Conservation (phyloP, 1,284 basidiomycete species). For the Phylloporus sp. region DNA sequence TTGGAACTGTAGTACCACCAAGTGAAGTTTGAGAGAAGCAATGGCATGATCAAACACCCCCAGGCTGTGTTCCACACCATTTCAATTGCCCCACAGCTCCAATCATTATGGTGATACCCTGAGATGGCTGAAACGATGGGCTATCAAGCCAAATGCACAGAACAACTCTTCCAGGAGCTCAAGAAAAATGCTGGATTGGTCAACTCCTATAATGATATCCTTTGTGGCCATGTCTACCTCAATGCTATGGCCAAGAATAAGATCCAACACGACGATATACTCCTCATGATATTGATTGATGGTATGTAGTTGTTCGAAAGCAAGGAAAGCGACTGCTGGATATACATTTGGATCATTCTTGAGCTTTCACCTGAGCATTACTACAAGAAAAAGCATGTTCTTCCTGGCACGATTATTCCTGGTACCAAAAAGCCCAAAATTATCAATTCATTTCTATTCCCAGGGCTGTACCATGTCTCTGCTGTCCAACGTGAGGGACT, state of each 20-base stretch:
- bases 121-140: not conserved
- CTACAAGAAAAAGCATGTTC: conserved; percentile 9
- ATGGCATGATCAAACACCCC: not conserved
- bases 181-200: not conserved
- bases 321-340: not conserved
- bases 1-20: no score
- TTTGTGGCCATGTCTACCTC: not conserved
- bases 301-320: not conserved
- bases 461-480: conserved; percentile 6
- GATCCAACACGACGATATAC: not conserved
- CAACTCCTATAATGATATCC: not conserved
- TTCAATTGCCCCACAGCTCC: not conserved
- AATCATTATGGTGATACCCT: not conserved
- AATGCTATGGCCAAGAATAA: not conserved
- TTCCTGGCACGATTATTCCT: conserved; percentile 12
- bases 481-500: not conserved
- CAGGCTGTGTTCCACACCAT: not conserved
- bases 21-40: not conserved
- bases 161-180: not conserved
- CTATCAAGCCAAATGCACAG: not conserved
- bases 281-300: not conserved
- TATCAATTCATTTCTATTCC: conserved; percentile 11
- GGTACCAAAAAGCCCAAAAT: conserved; percentile 13
- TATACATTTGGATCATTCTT: not conserved
- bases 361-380: not conserved